These are phyloP conservation scores for Phytopythium aichiense DNA, from an alignment of 352 stramenopile species.

Conservation along the genomic window DNA sequence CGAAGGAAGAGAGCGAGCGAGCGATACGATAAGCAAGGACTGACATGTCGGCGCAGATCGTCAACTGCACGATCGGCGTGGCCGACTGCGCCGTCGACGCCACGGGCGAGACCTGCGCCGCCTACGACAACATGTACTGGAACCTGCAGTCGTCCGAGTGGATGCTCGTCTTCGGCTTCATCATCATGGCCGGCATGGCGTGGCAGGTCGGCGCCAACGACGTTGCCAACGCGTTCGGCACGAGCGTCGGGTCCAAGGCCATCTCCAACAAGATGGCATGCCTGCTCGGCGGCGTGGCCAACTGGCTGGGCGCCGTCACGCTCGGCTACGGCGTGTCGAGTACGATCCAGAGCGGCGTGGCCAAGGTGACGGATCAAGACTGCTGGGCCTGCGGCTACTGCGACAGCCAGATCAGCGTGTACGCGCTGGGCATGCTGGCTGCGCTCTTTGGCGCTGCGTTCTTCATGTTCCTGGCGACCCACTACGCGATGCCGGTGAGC, in stretches of 20 bases:
- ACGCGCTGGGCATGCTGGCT: constrained; percentile 61
- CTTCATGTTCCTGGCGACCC: constrained; percentile 51
- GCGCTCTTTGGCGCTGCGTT: constrained; percentile 35
- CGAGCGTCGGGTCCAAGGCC: constrained; percentile 68
- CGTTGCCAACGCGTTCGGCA: constrained; percentile 86
- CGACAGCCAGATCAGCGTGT: constrained; percentile 48
- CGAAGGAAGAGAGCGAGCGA: no score
- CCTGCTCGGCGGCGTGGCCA: constrained; percentile 63
- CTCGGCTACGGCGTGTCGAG: constrained; percentile 68
- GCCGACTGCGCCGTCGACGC: constrained; percentile 9
- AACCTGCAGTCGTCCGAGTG: constrained; percentile 10
- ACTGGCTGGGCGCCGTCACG: constrained; percentile 77
- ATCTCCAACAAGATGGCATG: constrained; percentile 65
- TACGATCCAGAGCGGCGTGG: constrained; percentile 60
- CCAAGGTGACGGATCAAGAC: constrained; percentile 12
- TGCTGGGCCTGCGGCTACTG: constrained; percentile 32
- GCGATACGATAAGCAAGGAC: no score
- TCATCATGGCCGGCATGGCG: constrained; percentile 19
- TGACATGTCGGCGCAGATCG: constrained; percentile 2
- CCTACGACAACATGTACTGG: constrained; percentile 16
- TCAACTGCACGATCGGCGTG: constrained; percentile 12
- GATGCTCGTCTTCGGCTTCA: constrained; percentile 10
- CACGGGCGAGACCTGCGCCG: constrained; percentile 6
- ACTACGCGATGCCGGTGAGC: constrained; percentile 56
- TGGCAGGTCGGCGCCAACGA: constrained; percentile 72